A percentile compares a stretch with the other conserved stretches of the same genome.
phyloP scores from a whole-genome alignment of 2,329 filamentous ascomycete species.

The Paracamarosporium sp. region DNA sequence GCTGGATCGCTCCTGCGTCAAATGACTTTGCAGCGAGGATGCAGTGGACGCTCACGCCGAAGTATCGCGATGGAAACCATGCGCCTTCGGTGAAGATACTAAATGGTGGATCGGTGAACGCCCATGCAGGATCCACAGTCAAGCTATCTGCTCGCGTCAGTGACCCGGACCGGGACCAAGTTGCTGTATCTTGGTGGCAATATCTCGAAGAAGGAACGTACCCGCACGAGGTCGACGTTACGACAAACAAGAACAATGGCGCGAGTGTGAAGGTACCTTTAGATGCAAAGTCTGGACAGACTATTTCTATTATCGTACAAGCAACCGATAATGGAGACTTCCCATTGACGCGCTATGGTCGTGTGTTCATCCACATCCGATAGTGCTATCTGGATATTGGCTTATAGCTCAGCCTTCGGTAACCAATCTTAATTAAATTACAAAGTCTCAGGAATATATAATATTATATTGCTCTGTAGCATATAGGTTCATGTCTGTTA shows the following conservation, averaged over 20 bases:
- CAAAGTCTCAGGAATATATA: too few species aligned
- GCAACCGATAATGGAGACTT: conserved; percentile 4
- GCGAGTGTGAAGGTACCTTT: background rate
- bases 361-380: conserved; percentile 3
- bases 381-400: too few species aligned
- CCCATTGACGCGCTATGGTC: conserved; percentile 3
- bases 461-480: too few species aligned
- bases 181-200: conserved; percentile 1
- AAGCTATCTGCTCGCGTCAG: conserved; percentile 48
- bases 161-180: background rate
- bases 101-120: conserved; percentile 40
- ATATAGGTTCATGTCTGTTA: too few species aligned
- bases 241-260: background rate
- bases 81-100: conserved; percentile 50
- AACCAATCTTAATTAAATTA: too few species aligned
- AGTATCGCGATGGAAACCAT: conserved; percentile 45
- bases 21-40: conserved; percentile 49
- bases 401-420: too few species aligned
- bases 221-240: background rate
- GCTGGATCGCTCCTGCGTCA: conserved; percentile 55
- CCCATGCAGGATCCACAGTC: conserved; percentile 40
- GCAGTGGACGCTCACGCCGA: conserved; percentile 40
- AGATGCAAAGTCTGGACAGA: background rate
- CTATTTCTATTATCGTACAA: background rate
- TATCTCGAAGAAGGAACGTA: conserved; percentile 5